A percentile compares a stretch with the other conserved stretches of the same genome.
Conservation (phyloP, 1,284 basidiomycete species). For the Ustilago crameri region DNA sequence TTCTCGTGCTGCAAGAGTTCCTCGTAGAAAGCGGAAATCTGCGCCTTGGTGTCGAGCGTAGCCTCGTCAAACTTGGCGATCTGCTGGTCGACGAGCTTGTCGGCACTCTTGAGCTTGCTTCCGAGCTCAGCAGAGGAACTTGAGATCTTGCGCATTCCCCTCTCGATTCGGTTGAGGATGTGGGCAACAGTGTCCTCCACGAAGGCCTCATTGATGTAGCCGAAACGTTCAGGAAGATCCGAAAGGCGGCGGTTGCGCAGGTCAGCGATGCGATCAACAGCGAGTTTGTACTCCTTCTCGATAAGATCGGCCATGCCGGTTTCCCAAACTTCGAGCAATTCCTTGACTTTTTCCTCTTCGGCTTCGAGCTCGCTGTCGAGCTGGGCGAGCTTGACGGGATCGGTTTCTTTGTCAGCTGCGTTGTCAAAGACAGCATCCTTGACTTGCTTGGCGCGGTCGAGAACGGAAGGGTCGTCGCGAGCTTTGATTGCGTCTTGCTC, state of each 20-base stretch:
- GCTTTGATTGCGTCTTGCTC: conserved; percentile 49
- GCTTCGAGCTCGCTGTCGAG: conserved; percentile 61
- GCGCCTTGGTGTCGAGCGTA: conserved; percentile 38
- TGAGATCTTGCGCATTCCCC: conserved; percentile 48
- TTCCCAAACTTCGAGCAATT: conserved; percentile 61
- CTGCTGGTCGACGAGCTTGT: conserved; percentile 49
- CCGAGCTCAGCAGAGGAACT: conserved; percentile 8
- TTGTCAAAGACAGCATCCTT: conserved; percentile 42
- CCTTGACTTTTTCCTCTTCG: conserved; percentile 49
- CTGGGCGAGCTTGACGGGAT: conserved; percentile 46
- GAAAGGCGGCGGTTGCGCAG: conserved; percentile 44
- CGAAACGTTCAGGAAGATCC: conserved; percentile 59
- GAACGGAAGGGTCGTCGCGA: conserved; percentile 44
- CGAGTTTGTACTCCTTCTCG: conserved; percentile 54
- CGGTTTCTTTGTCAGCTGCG: conserved; percentile 30
- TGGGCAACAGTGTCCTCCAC: conserved; percentile 57
- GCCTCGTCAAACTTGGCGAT: conserved; percentile 42
- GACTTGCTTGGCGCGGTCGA: conserved; percentile 55
- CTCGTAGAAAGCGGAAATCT: conserved; percentile 45
- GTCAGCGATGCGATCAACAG: conserved; percentile 51
- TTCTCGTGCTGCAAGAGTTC: conserved; percentile 44
- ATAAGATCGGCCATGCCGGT: conserved; percentile 51
- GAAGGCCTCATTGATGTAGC: conserved; percentile 52
- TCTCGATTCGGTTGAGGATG: conserved; percentile 51
- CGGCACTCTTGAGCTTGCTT: conserved; percentile 26